Evolutionary conservation across 805 yeast species (phyloP).

Genomic region (Candida andamanensis): DNA sequence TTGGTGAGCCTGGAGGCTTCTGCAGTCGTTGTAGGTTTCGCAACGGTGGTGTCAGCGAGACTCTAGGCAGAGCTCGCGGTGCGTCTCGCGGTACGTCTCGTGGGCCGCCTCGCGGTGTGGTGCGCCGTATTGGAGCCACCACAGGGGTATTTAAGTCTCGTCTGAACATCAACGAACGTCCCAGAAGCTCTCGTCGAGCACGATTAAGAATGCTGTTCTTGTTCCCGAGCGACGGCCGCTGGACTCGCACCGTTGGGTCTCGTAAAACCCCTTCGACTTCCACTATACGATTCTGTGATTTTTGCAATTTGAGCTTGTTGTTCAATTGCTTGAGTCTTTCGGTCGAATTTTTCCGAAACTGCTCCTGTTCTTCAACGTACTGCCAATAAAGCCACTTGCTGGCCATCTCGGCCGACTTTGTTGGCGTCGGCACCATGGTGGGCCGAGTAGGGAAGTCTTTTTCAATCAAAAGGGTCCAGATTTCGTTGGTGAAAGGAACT

Average conservation of each 20-base stretch:
- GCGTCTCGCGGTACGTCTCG: not conserved
- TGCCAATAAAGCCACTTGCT: slow-evolving; percentile 33
- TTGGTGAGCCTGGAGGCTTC: too few relatives aligned
- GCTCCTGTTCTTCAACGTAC: slow-evolving; percentile 38
- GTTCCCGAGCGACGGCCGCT: slow-evolving; percentile 8
- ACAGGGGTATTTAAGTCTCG: slow-evolving; percentile 2
- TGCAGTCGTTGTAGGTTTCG: not conserved
- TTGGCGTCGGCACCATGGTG: slow-evolving; percentile 1
- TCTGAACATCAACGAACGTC: slow-evolving; percentile 31
- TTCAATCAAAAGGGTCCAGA: slow-evolving; percentile 42
- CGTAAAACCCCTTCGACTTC: slow-evolving; percentile 22
- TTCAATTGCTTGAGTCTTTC: slow-evolving; percentile 40
- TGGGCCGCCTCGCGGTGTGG: not conserved
- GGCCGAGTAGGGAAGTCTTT: slow-evolving; percentile 49
- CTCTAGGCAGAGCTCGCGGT: not conserved
- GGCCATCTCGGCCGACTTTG: slow-evolving; percentile 18
- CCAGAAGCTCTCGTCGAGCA: slow-evolving; percentile 32
- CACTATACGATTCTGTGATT: slow-evolving; percentile 38
- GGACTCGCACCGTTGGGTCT: slow-evolving; percentile 23
- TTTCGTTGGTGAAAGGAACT: slow-evolving; percentile 34
- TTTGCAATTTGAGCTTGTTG: slow-evolving; percentile 31
- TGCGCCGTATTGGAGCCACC: not conserved
- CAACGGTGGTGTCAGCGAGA: too few relatives aligned
- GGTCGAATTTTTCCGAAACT: slow-evolving; percentile 40
- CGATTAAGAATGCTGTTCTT: slow-evolving; percentile 24